Conservation (phyloP, 192 early-diverging fungal species). For the Coemansia pectinata region DNA sequence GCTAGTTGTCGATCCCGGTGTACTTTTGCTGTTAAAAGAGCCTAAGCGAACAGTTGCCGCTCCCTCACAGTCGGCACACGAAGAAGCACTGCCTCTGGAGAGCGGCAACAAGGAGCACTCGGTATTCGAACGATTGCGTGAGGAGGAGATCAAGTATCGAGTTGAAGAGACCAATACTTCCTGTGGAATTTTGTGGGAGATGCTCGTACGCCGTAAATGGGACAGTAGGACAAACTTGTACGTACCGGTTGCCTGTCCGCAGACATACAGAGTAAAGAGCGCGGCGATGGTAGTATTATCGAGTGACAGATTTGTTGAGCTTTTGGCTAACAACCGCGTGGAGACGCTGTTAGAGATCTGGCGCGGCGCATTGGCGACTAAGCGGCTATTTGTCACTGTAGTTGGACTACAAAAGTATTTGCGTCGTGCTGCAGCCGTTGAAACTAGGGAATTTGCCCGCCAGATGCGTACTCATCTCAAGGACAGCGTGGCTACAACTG, state of each 20-base stretch:
- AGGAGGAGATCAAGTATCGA: slow-evolving; percentile 9
- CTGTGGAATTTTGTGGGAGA: slow-evolving; percentile 31
- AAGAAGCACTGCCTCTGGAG: background rate
- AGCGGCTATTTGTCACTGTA: slow-evolving; percentile 25
- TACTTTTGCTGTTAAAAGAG: slow-evolving; percentile 8
- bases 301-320: slow-evolving; percentile 14
- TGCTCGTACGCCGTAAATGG: slow-evolving; percentile 30
- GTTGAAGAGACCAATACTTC: background rate
- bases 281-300: slow-evolving; percentile 30
- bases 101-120: background rate
- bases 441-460: slow-evolving; percentile 39
- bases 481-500: background rate
- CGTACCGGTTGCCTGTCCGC: slow-evolving; percentile 14
- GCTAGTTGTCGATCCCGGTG: slow-evolving; percentile 19
- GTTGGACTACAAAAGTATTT: slow-evolving; percentile 32
- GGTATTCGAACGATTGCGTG: slow-evolving; percentile 7
- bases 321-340: slow-evolving; percentile 14
- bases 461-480: slow-evolving; percentile 33
- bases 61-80: background rate
- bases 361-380: slow-evolving; percentile 29
- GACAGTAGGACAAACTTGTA: slow-evolving; percentile 18
- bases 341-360: slow-evolving; percentile 24
- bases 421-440: slow-evolving; percentile 9
- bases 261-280: background rate
- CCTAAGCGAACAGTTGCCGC: background rate